phyloP scores from a whole-genome alignment of 768 basidiomycete species.

The Amanita molliuscula region DNA sequence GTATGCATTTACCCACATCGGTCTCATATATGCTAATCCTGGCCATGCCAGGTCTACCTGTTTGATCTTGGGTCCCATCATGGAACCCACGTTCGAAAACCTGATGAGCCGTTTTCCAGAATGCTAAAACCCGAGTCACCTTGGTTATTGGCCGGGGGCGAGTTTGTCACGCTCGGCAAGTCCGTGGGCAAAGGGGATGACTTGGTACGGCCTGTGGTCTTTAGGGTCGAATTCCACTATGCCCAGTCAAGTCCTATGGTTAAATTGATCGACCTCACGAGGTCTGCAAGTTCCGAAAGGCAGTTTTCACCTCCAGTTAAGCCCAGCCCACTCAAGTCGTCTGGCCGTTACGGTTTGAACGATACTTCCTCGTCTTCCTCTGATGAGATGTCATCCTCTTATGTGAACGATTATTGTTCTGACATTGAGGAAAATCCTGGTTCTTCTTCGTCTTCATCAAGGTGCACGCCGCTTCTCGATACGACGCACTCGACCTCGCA shows the following conservation, averaged over 20 bases:
- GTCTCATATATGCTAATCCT: slow-evolving; percentile 4
- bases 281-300: slow-evolving; percentile 12
- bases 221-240: slow-evolving; percentile 38
- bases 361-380: slow-evolving; percentile 35
- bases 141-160: slow-evolving; percentile 51
- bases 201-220: slow-evolving; percentile 53
- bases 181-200: slow-evolving; percentile 53
- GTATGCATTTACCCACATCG: slow-evolving; percentile 27
- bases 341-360: slow-evolving; percentile 59
- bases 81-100: slow-evolving; percentile 57
- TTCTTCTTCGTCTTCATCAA: neutral
- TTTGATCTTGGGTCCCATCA: slow-evolving; percentile 69
- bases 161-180: slow-evolving; percentile 71
- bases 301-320: slow-evolving; percentile 6
- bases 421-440: slow-evolving; percentile 44
- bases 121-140: slow-evolving; percentile 45
- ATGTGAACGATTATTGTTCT: slow-evolving; percentile 30
- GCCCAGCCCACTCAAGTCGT: slow-evolving; percentile 19
- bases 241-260: neutral
- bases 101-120: slow-evolving; percentile 36
- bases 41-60: slow-evolving; percentile 46
- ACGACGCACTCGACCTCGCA: neutral
- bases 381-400: slow-evolving; percentile 23
- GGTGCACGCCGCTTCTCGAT: neutral
- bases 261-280: slow-evolving; percentile 6